Conservation (phyloP, 345 rosid genomes). For the Gossypium raimondii region DNA sequence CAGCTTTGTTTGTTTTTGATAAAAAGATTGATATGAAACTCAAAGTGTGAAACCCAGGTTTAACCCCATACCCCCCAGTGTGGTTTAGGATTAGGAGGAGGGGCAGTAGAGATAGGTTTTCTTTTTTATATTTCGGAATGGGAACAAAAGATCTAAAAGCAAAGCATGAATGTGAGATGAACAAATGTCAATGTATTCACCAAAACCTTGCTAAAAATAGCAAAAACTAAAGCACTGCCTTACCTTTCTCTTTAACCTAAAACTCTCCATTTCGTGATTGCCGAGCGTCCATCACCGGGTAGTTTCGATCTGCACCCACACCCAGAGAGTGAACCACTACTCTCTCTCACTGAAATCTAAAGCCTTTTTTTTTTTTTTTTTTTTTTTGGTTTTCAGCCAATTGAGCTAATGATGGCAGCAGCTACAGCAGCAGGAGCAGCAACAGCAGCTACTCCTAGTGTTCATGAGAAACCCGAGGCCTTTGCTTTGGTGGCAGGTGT, state of each 20-base stretch:
- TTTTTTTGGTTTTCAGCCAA: conserved; percentile 29
- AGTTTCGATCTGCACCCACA: conserved; percentile 49
- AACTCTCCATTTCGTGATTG: conserved; percentile 54
- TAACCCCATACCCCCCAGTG: conserved; percentile 11
- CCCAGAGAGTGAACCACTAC: conserved; percentile 26
- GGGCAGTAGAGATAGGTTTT: too few species aligned
- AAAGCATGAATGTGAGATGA: conserved; percentile 46
- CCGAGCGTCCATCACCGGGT: conserved; percentile 69
- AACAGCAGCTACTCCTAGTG: background rate
- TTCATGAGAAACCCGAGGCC: conserved; percentile 55
- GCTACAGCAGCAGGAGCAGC: conserved; percentile 5
- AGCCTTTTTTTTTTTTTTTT: conserved; percentile 15
- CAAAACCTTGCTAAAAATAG: conserved; percentile 43
- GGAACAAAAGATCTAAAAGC: conserved; percentile 19
- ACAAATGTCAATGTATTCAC: conserved; percentile 55
- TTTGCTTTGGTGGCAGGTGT: conserved; percentile 54
- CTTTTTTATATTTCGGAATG: conserved; percentile 2
- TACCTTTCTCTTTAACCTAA: conserved; percentile 33
- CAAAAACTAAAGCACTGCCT: conserved; percentile 15
- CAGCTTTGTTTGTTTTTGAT: conserved; percentile 5
- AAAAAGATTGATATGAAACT: background rate
- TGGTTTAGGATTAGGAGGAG: background rate
- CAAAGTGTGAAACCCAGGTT: background rate
- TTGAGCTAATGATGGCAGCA: conserved; percentile 21
- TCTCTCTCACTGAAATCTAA: conserved; percentile 37